Percentiles rank a stretch among this genome's conserved stretches.
Conservation (phyloP, 2,329 filamentous ascomycete genomes). For the Aquanectria penicillioides region DNA sequence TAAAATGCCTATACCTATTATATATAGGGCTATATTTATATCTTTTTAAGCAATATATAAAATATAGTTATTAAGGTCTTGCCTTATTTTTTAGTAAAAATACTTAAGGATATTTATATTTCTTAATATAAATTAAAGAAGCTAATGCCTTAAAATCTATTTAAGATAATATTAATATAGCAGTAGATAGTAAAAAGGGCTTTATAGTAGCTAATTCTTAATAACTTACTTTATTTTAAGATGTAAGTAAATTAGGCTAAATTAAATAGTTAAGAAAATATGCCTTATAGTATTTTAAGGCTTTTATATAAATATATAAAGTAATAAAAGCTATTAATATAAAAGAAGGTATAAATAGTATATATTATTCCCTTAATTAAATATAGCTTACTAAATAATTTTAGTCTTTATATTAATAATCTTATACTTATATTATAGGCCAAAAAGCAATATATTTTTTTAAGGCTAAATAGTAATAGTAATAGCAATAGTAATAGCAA, state of each 20-base stretch:
- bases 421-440: background rate
- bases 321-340: constrained; percentile 4
- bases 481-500: constrained; percentile 6
- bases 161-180: constrained; percentile 1
- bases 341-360: background rate
- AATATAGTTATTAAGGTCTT: constrained; percentile 8
- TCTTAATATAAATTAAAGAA: constrained; percentile 8
- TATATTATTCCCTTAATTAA: background rate
- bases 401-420: too few relatives aligned
- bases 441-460: constrained; percentile 6
- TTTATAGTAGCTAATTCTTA: constrained; percentile 6
- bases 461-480: background rate
- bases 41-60: constrained; percentile 15
- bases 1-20: background rate
- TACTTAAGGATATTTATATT: constrained; percentile 14
- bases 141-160: constrained; percentile 9
- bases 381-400: background rate
- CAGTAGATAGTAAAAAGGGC: background rate
- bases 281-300: constrained; percentile 3
- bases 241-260: constrained; percentile 3
- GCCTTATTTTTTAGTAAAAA: constrained; percentile 6
- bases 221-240: constrained; percentile 11
- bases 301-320: constrained; percentile 10
- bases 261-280: constrained; percentile 8
- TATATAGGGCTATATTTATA: constrained; percentile 2